Base-by-base conservation (phyloP, 2,329 filamentous ascomycete genomes). In the Epichloe brachyelytri region DNA sequence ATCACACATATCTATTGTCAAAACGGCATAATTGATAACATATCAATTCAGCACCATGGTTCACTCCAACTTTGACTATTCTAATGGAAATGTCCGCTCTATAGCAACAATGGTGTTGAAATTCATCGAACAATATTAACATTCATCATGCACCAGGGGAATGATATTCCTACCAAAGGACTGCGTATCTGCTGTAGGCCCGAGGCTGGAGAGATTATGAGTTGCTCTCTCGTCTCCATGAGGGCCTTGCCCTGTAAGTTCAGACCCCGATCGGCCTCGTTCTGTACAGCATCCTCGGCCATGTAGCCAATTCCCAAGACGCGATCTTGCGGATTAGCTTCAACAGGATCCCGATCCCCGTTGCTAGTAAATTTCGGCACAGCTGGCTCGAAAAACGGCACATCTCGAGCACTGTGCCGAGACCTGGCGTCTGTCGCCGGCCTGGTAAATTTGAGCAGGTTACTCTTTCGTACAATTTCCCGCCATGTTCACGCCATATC, bases 281-380 rank as follows among this genome's bases (percentile, higher is more conserved):
- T 71, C 2, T 26, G 55, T 51, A 66, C 69, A 3, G 80, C 81
- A 58, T 73, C 66, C 17, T 65, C 67, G 7, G 72, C 75, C 2
- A 59, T 66, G 57, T 78, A 84, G 5, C 83, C 83, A 44, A 86
- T 68, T 1, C 82, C 83, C 83, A 82, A 86, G 50, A 85, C 75
- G 5, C 70, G 60, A 66, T 86, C 82, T 52, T 63, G 70, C 11
- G 80, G 77, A 52, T 74, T 74, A 34, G 79, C 79, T 66, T 83
- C 82, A 2, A 85, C 78, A 20, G 86, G 59, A 63, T 82, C 75
- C 75, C 67, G 5, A 79, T 73, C 0, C 76, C 79, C 1, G 83
- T 86, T 7, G 61, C 69, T 43, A 85, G 62, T 30, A 30, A 30
- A 30, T 30, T 10, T 30, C 26, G 8, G 26, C 26, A 30, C 26